Conservation (phyloP, 768 basidiomycete species). For the Saitozyma sp. region DNA sequence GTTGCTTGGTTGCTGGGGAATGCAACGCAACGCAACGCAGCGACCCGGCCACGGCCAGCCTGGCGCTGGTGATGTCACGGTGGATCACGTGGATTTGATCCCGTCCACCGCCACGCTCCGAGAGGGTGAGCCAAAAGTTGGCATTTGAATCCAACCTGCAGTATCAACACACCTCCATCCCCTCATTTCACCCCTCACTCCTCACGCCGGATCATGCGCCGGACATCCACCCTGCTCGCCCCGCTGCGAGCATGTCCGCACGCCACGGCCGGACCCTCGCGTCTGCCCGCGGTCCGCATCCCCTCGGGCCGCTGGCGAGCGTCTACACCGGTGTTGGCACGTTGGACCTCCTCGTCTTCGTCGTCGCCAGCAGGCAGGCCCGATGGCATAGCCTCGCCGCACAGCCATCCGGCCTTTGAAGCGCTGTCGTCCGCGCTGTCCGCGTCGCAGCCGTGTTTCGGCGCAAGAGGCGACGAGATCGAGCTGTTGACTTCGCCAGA, state of each 20-base stretch:
- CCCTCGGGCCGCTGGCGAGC: background rate
- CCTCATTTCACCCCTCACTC: no score
- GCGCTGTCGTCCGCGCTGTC: conserved; percentile 22
- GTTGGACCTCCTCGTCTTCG: background rate
- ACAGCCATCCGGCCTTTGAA: conserved; percentile 27
- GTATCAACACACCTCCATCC: no score
- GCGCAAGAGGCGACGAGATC: conserved; percentile 56
- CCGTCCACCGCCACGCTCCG: no score
- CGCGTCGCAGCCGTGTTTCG: conserved; percentile 48
- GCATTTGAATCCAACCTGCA: no score
- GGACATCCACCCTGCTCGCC: background rate
- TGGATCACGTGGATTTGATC: no score
- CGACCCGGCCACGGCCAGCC: no score
- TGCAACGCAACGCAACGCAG: no score
- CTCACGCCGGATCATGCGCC: no score
- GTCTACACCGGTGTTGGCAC: background rate
- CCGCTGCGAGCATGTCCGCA: conserved; percentile 13
- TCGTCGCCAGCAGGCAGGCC: background rate
- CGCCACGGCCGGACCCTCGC: conserved; percentile 19
- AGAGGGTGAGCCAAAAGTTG: no score
- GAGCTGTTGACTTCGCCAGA: conserved; percentile 62
- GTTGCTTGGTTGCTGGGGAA: no score
- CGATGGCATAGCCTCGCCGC: conserved; percentile 4
- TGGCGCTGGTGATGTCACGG: no score
- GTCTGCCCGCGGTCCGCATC: conserved; percentile 7